phyloP scores from a whole-genome alignment of 345 rosid species.

The Arabis hirsuta region DNA sequence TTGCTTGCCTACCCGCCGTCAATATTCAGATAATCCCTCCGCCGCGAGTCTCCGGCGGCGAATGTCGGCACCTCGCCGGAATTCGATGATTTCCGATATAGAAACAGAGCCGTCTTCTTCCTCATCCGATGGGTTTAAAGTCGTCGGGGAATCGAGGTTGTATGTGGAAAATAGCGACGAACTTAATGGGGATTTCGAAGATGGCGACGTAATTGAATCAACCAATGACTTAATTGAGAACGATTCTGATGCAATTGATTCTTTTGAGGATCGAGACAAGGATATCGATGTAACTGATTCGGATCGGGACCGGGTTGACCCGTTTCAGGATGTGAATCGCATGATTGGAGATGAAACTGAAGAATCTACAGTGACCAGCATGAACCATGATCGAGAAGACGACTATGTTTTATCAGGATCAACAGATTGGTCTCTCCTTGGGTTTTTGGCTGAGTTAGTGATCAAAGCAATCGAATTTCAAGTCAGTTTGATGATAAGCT shows the following conservation, averaged over 20 bases:
- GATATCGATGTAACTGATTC: conserved; percentile 39
- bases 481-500: conserved; percentile 52
- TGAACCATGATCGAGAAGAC: conserved; percentile 13
- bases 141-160: conserved; percentile 3
- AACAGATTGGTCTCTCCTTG: conserved; percentile 48
- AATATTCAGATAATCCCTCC: conserved; percentile 35
- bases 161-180: conserved; percentile 35
- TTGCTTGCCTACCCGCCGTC: conserved; percentile 43
- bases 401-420: neutral
- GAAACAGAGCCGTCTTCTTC: conserved; percentile 23
- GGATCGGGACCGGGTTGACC: conserved; percentile 32
- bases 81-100: neutral
- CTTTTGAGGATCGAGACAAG: conserved; percentile 37
- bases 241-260: neutral
- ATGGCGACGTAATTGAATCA: conserved; percentile 12
- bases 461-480: conserved; percentile 75
- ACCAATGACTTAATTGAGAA: neutral
- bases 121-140: conserved; percentile 22
- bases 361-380: conserved; percentile 42
- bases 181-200: conserved; percentile 34
- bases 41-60: conserved; percentile 48
- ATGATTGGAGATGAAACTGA: conserved; percentile 21
- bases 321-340: conserved; percentile 19
- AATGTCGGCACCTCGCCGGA: conserved; percentile 21
- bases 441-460: conserved; percentile 52